These are phyloP conservation scores for Pythium phragmiticola DNA, from an alignment of 352 stramenopile genomes.

Conservation along the genomic window DNA sequence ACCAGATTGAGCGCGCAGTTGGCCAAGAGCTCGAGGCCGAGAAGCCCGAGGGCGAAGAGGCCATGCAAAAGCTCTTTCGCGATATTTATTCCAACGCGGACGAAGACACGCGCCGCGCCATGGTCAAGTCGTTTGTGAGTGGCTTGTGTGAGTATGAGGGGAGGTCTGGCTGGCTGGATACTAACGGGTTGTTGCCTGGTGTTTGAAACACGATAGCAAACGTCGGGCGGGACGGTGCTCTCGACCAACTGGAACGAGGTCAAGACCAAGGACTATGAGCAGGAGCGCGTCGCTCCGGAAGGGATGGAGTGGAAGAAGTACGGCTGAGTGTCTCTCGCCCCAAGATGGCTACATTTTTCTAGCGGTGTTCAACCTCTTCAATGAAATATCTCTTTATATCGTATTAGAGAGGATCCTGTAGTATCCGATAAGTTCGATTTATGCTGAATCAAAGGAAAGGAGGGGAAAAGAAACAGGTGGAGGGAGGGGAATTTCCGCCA, in stretches of 20 bases:
- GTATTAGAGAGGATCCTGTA: neutral
- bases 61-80: constrained; percentile 90
- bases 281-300: constrained; percentile 75
- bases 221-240: constrained; percentile 89
- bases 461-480: neutral
- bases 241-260: constrained; percentile 93
- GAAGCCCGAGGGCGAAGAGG: constrained; percentile 90
- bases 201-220: constrained; percentile 62
- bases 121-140: constrained; percentile 93
- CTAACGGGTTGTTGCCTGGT: neutral
- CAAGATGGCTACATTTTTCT: constrained; percentile 10
- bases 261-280: constrained; percentile 88
- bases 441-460: constrained; percentile 5
- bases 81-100: constrained; percentile 93
- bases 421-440: neutral
- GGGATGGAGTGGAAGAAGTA: constrained; percentile 93
- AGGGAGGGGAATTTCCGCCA: neutral
- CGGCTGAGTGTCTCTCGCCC: constrained; percentile 23
- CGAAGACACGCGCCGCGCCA: constrained; percentile 88
- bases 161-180: too few relatives aligned
- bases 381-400: neutral
- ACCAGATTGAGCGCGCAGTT: constrained; percentile 81
- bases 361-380: neutral
- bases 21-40: constrained; percentile 79
- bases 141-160: neutral